phyloP scores from a whole-genome alignment of 176 grass and related monocot genomes.

The Bonia amplexicaulis region DNA sequence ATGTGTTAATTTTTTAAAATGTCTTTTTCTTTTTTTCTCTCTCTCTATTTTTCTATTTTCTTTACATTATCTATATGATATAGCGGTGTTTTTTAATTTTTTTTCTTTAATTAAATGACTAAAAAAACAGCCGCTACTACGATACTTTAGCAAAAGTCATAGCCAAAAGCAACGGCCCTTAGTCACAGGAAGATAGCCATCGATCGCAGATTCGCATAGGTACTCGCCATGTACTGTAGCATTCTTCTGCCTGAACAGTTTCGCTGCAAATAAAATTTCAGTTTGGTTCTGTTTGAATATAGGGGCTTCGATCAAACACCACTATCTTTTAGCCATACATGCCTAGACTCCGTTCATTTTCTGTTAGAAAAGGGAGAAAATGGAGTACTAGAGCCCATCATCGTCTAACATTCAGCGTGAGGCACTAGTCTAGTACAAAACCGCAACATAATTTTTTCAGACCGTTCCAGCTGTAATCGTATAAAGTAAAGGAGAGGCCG shows the following conservation, averaged over 20 bases:
- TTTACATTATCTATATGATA: too few relatives aligned
- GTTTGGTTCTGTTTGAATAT: background rate
- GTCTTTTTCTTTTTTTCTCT: too few relatives aligned
- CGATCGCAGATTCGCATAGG: background rate
- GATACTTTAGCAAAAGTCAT: too few relatives aligned
- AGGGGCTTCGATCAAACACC: background rate
- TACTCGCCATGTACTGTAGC: background rate
- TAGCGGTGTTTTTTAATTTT: too few relatives aligned
- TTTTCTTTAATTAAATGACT: too few relatives aligned
- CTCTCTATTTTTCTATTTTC: too few relatives aligned
- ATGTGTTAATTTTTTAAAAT: too few relatives aligned
- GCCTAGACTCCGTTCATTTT: background rate
- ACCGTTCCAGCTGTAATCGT: background rate
- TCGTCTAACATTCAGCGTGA: background rate
- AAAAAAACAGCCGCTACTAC: too few relatives aligned
- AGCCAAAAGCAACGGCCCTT: too few relatives aligned
- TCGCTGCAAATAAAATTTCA: background rate
- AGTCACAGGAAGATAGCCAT: background rate
- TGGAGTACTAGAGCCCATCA: background rate
- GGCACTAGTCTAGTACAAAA: background rate
- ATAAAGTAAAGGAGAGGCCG: background rate
- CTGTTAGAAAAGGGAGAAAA: background rate
- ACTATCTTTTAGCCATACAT: background rate
- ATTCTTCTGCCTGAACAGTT: background rate
- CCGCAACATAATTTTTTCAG: background rate